A percentile compares a stretch with the other conserved stretches of the same genome.
Conservation (phyloP, 345 rosid species). For the Brassica juncea region DNA sequence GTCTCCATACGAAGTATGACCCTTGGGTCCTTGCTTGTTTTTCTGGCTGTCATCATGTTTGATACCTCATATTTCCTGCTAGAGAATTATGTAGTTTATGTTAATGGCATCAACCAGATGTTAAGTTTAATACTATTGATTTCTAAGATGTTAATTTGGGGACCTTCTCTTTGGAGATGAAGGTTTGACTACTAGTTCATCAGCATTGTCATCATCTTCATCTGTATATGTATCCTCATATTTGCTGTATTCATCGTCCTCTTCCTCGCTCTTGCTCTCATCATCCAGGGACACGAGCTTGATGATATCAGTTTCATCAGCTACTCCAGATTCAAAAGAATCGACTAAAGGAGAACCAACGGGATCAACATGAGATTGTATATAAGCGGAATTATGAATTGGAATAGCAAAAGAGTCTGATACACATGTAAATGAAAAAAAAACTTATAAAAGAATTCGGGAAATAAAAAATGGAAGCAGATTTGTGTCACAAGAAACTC, state of each 20-base stretch:
- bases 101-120: neutral
- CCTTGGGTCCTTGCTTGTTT: too few species aligned
- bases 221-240: neutral
- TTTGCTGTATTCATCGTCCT: neutral
- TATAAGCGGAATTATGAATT: too few species aligned
- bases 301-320: neutral
- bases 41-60: too few species aligned
- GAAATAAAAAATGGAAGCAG: neutral
- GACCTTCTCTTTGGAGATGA: slow-evolving; percentile 15
- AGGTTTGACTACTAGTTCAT: neutral
- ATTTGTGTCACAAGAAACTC: neutral
- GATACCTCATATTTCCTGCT: slow-evolving; percentile 7
- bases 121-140: neutral
- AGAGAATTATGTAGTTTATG: neutral
- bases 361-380: too few species aligned
- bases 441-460: neutral
- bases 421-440: neutral
- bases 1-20: too few species aligned
- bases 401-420: too few species aligned
- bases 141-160: neutral
- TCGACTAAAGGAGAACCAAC: too few species aligned
- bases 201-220: neutral
- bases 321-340: neutral
- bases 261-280: neutral
- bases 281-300: neutral